Evolutionary conservation across 345 rosid genomes (phyloP).

Genomic region (Hypericum androsaemum): DNA sequence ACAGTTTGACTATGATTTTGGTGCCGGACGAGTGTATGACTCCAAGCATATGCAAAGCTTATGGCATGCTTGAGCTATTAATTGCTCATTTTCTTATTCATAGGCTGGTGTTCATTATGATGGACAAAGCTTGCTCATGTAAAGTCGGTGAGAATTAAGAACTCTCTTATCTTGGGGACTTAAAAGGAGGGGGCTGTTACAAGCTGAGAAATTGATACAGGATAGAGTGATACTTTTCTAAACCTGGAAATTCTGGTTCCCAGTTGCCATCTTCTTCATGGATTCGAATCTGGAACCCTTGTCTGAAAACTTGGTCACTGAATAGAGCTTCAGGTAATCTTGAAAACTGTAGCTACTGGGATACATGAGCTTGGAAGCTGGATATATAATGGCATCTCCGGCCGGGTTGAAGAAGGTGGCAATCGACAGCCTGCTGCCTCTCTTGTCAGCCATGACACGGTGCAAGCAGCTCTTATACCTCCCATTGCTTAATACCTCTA

Average conservation of each 20-base stretch:
- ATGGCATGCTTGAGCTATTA: not conserved
- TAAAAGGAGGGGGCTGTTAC: not conserved
- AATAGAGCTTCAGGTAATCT: constrained; percentile 72
- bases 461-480: constrained; percentile 64
- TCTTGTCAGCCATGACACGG: constrained; percentile 64
- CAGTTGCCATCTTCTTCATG: constrained; percentile 49
- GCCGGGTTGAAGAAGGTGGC: constrained; percentile 89
- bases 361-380: constrained; percentile 56
- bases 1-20: too few relatives aligned
- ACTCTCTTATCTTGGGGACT: not conserved
- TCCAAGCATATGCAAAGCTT: too few relatives aligned
- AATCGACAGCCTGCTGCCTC: constrained; percentile 76
- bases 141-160: not conserved
- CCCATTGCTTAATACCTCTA: constrained; percentile 83
- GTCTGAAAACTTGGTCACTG: constrained; percentile 59
- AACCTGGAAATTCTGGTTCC: constrained; percentile 9
- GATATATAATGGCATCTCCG: constrained; percentile 62
- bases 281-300: constrained; percentile 53
- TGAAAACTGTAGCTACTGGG: constrained; percentile 51
- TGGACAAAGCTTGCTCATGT: too few relatives aligned
- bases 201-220: constrained; percentile 3
- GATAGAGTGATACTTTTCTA: constrained; percentile 9
- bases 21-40: too few relatives aligned
- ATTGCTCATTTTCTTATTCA: not conserved
- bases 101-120: too few relatives aligned